These are phyloP conservation scores for Neofusicoccum parvum DNA, from an alignment of 2,329 filamentous ascomycete species.

Conservation along the genomic window DNA sequence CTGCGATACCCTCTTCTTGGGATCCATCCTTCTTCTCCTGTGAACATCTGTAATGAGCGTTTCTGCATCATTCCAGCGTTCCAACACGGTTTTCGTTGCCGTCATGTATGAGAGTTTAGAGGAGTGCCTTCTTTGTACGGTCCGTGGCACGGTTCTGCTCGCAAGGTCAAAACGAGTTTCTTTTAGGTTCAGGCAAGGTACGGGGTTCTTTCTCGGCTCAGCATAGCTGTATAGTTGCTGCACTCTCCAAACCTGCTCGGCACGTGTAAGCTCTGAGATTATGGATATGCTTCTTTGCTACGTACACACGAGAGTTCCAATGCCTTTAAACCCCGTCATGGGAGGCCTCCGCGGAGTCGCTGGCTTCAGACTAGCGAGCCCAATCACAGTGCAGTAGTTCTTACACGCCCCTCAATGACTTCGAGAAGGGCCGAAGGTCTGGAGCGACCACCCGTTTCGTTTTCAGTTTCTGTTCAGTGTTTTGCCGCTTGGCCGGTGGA, in stretches of 20 bases:
- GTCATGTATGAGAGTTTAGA: neutral
- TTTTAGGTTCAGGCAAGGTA: neutral
- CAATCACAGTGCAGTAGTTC: neutral
- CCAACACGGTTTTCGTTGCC: neutral
- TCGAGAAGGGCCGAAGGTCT: no score
- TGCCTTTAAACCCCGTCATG: no score
- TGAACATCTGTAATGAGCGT: neutral
- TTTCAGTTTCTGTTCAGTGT: neutral
- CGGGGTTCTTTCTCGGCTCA: neutral
- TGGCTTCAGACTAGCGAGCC: neutral
- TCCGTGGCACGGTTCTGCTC: neutral
- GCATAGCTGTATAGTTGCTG: neutral
- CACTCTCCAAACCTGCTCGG: neutral
- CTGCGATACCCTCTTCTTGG: conserved; percentile 11
- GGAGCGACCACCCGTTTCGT: neutral
- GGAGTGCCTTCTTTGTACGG: neutral
- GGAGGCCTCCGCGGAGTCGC: no score
- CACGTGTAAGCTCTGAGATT: neutral
- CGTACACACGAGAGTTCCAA: no score
- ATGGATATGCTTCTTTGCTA: no score
- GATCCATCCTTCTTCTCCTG: neutral
- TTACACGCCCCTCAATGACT: no score
- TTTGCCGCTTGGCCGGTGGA: neutral
- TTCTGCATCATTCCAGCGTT: conserved; percentile 14
- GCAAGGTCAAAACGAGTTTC: neutral